A percentile compares a stretch with the other conserved stretches of the same genome.
Evolutionary conservation across 306 rosid species (phyloP).

Genomic region (Begonia loranthoides): DNA sequence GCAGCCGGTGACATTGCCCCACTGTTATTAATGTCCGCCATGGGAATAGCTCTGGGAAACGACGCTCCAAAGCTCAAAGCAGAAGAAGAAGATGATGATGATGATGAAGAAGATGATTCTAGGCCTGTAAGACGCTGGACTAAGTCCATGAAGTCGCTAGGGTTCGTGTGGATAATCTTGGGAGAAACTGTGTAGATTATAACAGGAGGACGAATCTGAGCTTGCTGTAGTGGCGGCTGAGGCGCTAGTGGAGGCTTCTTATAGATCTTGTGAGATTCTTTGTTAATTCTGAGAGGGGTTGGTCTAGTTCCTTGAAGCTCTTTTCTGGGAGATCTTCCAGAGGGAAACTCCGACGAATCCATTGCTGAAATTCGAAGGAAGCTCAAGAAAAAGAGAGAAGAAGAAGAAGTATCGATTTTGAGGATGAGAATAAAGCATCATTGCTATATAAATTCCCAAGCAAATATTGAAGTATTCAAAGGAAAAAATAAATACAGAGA

Average conservation of each 20-base stretch:
- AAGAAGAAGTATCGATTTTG: neutral
- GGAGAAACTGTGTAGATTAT: conserved; percentile 10
- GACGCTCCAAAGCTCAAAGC: too few relatives aligned
- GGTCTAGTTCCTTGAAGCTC: conserved; percentile 8
- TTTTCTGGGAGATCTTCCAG: neutral
- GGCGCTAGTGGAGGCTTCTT: conserved; percentile 1
- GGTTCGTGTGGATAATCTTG: conserved; percentile 4
- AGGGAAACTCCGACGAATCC: too few relatives aligned
- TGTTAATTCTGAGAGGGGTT: conserved; percentile 5
- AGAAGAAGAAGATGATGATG: neutral
- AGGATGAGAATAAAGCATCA: too few relatives aligned
- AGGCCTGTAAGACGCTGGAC: conserved; percentile 10
- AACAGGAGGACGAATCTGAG: conserved; percentile 7
- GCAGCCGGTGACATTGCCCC: neutral
- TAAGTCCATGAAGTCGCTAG: conserved; percentile 8
- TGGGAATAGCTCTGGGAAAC: too few relatives aligned
- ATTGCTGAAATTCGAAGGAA: neutral
- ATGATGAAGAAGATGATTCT: neutral
- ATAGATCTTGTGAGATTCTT: conserved; percentile 4
- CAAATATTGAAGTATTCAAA: too few relatives aligned
- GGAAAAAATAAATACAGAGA: too few relatives aligned
- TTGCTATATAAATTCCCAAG: too few relatives aligned
- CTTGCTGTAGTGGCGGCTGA: neutral
- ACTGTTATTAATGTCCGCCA: too few relatives aligned
- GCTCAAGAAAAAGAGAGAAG: neutral